These are phyloP conservation scores for Aspergillaceae sp. DNA, from an alignment of 2,329 filamentous ascomycete genomes.

Conservation along the genomic window DNA sequence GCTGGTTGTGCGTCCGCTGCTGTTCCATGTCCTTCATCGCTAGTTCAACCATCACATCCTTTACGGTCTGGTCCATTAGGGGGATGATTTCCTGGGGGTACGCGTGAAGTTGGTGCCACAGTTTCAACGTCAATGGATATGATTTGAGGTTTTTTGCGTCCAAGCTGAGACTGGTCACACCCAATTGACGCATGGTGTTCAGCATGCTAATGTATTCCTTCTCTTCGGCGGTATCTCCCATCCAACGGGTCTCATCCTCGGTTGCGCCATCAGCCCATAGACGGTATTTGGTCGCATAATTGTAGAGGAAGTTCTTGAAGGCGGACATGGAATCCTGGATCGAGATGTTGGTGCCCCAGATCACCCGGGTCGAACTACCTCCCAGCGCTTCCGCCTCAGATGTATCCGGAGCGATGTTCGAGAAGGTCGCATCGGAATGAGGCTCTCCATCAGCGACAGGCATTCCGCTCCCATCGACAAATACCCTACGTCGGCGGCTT, in stretches of 20 bases:
- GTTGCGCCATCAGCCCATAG: slow-evolving; percentile 81
- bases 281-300: slow-evolving; percentile 89
- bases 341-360: slow-evolving; percentile 97
- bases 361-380: slow-evolving; percentile 69
- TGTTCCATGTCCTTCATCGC: slow-evolving; percentile 70
- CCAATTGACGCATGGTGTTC: slow-evolving; percentile 83
- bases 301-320: slow-evolving; percentile 86
- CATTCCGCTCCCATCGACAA: slow-evolving; percentile 57
- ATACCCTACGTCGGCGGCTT: slow-evolving; percentile 49
- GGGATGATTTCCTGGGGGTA: slow-evolving; percentile 96
- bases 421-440: slow-evolving; percentile 56
- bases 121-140: slow-evolving; percentile 83
- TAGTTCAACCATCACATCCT: slow-evolving; percentile 86
- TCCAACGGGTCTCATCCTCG: slow-evolving; percentile 60
- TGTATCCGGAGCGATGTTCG: slow-evolving; percentile 67
- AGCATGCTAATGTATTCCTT: slow-evolving; percentile 79
- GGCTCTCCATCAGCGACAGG: slow-evolving; percentile 43
- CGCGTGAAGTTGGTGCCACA: slow-evolving; percentile 90
- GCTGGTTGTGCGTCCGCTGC: slow-evolving; percentile 49
- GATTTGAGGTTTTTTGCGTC: slow-evolving; percentile 83
- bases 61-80: slow-evolving; percentile 88
- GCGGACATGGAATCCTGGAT: slow-evolving; percentile 77
- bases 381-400: slow-evolving; percentile 86
- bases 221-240: slow-evolving; percentile 61
- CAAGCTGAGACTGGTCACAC: slow-evolving; percentile 74